Evolutionary conservation across 441 rosid genomes (phyloP).

Genomic region (Croton laevigatus): DNA sequence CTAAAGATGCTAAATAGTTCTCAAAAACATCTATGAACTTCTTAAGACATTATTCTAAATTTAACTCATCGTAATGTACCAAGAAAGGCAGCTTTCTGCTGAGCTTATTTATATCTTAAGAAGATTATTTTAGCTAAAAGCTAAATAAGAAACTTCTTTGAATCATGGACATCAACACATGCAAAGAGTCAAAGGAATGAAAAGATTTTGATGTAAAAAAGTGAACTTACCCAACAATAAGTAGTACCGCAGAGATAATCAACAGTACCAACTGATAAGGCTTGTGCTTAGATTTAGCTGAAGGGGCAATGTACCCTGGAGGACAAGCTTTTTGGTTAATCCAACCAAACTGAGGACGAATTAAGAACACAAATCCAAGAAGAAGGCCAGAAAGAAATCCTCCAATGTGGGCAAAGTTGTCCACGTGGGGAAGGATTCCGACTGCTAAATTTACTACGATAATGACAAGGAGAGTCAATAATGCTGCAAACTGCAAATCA

Average conservation of each 20-base stretch:
- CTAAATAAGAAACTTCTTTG: background rate
- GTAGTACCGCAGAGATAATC: slow-evolving; percentile 47
- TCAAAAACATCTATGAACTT: background rate
- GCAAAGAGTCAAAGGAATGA: background rate
- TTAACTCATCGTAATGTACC: background rate
- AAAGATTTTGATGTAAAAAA: background rate
- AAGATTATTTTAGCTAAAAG: background rate
- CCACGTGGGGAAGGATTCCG: slow-evolving; percentile 90
- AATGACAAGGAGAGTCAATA: slow-evolving; percentile 70
- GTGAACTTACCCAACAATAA: slow-evolving; percentile 56
- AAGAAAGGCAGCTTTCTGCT: background rate
- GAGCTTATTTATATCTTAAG: background rate
- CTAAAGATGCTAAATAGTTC: background rate
- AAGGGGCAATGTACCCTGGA: slow-evolving; percentile 44
- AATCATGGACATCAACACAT: background rate
- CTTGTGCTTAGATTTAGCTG: slow-evolving; percentile 65
- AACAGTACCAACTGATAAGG: slow-evolving; percentile 72
- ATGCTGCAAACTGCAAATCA: slow-evolving; percentile 68
- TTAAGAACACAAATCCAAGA: slow-evolving; percentile 82
- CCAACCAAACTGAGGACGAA: slow-evolving; percentile 87
- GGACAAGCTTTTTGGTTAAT: slow-evolving; percentile 55
- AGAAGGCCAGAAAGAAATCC: slow-evolving; percentile 86
- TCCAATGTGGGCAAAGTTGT: slow-evolving; percentile 94
- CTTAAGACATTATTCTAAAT: background rate
- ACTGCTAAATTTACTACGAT: slow-evolving; percentile 65